Percentiles rank a stretch among this genome's conserved stretches.
phyloP scores from a whole-genome alignment of 768 basidiomycete species.

The Tulasnella calospora region DNA sequence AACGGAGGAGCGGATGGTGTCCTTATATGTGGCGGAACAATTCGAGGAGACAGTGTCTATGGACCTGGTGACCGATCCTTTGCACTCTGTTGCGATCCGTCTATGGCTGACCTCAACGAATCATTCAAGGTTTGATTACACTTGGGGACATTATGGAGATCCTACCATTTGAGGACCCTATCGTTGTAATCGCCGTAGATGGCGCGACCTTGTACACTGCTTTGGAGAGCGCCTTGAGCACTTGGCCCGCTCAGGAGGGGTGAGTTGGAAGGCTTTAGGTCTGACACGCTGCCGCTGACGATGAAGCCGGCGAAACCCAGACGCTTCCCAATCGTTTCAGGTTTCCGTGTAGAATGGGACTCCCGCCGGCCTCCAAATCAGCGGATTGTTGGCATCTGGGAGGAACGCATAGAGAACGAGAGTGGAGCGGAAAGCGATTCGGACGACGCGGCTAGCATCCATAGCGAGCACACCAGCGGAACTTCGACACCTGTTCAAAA shows the following conservation, averaged over 20 bases:
- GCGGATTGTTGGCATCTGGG: conserved; percentile 69
- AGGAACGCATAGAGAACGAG: conserved; percentile 41
- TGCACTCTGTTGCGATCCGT: not conserved
- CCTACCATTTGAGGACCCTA: conserved; percentile 80
- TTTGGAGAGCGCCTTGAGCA: conserved; percentile 63
- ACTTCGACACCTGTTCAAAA: conserved; percentile 6
- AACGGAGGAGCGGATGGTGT: conserved; percentile 71
- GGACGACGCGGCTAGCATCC: conserved; percentile 34
- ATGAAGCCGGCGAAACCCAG: conserved; percentile 40
- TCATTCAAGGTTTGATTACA: conserved; percentile 56
- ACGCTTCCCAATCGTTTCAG: conserved; percentile 84
- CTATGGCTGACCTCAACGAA: not conserved
- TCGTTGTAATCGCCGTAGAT: conserved; percentile 74
- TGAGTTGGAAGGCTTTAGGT: conserved; percentile 34
- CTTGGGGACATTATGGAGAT: conserved; percentile 86
- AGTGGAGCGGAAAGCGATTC: conserved; percentile 35
- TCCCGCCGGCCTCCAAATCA: conserved; percentile 64
- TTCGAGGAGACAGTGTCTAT: conserved; percentile 81
- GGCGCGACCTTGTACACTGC: conserved; percentile 76
- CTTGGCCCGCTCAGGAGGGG: conserved; percentile 92
- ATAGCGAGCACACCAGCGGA: conserved; percentile 26
- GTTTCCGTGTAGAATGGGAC: conserved; percentile 82
- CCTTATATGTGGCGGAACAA: conserved; percentile 74
- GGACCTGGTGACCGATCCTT: conserved; percentile 57
- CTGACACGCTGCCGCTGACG: not conserved